These are phyloP conservation scores for Saxispiralis lemnorum DNA, from an alignment of 495 filamentous ascomycete species.

Conservation along the genomic window DNA sequence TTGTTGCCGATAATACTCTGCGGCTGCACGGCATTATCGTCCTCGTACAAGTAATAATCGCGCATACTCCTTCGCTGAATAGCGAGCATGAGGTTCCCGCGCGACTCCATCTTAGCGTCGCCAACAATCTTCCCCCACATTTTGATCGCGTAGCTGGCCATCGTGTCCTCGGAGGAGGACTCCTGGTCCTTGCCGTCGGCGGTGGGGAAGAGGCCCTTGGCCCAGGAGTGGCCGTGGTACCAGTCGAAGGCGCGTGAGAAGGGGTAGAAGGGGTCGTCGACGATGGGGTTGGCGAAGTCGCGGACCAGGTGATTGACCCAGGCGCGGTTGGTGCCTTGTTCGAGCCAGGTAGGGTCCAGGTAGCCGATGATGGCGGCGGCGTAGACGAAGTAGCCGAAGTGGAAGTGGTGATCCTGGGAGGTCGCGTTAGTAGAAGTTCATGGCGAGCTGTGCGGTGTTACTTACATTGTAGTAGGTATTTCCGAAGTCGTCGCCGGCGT, in stretches of 20 bases:
- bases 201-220: constrained; percentile 83
- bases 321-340: constrained; percentile 40
- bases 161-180: constrained; percentile 78
- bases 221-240: constrained; percentile 92
- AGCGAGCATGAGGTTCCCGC: constrained; percentile 70
- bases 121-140: constrained; percentile 74
- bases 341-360: constrained; percentile 62
- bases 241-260: constrained; percentile 81
- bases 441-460: constrained; percentile 21
- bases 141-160: constrained; percentile 65
- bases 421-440: constrained; percentile 53
- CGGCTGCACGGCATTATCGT: constrained; percentile 58
- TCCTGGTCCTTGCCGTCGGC: constrained; percentile 86
- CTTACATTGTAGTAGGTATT: constrained; percentile 38
- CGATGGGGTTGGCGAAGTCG: constrained; percentile 52
- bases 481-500: constrained; percentile 35
- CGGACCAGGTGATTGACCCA: constrained; percentile 54
- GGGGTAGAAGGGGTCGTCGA: constrained; percentile 59
- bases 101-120: constrained; percentile 66
- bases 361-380: constrained; percentile 70
- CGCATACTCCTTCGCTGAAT: constrained; percentile 51
- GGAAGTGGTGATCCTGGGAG: constrained; percentile 97
- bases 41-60: constrained; percentile 65
- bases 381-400: constrained; percentile 78
- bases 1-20: constrained; percentile 62